A percentile compares a stretch with the other conserved stretches of the same genome.
Conservation (phyloP, 2,329 filamentous ascomycete species). For the Penicillium sp. region DNA sequence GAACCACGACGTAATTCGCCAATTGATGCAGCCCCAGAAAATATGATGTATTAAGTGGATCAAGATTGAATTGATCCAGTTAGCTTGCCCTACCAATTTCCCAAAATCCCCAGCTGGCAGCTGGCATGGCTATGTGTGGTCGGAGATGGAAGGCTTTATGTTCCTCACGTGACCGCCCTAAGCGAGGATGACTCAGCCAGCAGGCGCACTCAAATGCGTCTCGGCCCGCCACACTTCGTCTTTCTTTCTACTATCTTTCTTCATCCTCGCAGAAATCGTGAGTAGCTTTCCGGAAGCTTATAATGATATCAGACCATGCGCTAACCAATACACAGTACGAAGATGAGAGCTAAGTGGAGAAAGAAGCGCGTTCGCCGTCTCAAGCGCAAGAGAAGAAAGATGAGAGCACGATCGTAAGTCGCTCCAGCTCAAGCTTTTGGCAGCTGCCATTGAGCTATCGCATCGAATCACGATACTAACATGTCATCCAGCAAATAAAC, state of each 20-base stretch:
- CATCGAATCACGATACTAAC: constrained; percentile 33
- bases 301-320: constrained; percentile 9
- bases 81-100: not conserved
- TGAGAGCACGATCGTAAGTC: constrained; percentile 91
- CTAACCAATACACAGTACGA: constrained; percentile 37
- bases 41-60: not conserved
- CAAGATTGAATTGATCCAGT: not conserved
- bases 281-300: constrained; percentile 24
- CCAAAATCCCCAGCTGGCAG: constrained; percentile 11
- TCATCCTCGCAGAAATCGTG: constrained; percentile 49
- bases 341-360: constrained; percentile 97
- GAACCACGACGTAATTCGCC: not conserved
- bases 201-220: constrained; percentile 44
- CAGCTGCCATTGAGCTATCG: not conserved
- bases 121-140: constrained; percentile 7
- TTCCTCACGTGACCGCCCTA: constrained; percentile 8
- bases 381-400: constrained; percentile 99
- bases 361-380: constrained; percentile 99
- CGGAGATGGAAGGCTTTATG: constrained; percentile 5
- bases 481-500: constrained; percentile 64
- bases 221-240: constrained; percentile 34
- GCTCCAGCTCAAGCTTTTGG: not conserved
- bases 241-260: constrained; percentile 46
- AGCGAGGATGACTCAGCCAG: constrained; percentile 39
- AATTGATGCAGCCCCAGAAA: not conserved